Evolutionary conservation across 1,284 basidiomycete genomes (phyloP).

Genomic region (Pseudozyma flocculosa): DNA sequence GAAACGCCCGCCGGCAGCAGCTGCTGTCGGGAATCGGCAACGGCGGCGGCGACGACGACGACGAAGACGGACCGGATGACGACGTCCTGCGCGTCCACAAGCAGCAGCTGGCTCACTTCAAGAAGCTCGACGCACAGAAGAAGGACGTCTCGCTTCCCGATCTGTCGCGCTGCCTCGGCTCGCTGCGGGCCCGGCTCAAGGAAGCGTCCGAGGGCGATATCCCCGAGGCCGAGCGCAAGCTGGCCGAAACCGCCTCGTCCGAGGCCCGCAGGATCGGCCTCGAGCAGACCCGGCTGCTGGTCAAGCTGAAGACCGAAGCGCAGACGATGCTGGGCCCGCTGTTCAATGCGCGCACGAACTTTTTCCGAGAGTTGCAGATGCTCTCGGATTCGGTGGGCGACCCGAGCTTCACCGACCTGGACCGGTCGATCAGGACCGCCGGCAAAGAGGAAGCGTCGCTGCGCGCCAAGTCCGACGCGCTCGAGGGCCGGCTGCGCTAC

Average conservation of each 20-base stretch:
- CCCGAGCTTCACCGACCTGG: constrained; percentile 25
- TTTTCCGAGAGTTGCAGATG: constrained; percentile 53
- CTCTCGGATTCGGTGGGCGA: constrained; percentile 52
- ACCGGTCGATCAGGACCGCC: constrained; percentile 13
- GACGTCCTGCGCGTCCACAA: constrained; percentile 22
- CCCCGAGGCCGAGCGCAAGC: constrained; percentile 18
- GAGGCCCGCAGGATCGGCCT: constrained; percentile 20
- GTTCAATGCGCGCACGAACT: constrained; percentile 45
- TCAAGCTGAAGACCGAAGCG: constrained; percentile 29
- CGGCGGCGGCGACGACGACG: constrained; percentile 7
- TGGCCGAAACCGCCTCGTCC: constrained; percentile 15
- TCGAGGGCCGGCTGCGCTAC: constrained; percentile 44
- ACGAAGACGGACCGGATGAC: constrained; percentile 29
- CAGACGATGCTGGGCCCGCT: constrained; percentile 25
- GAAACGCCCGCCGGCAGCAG: constrained; percentile 12
- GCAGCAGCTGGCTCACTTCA: constrained; percentile 45
- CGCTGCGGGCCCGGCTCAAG: constrained; percentile 20
- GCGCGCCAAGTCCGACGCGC: constrained; percentile 28
- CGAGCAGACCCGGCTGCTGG: constrained; percentile 32
- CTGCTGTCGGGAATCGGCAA: constrained; percentile 1
- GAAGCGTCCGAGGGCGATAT: constrained; percentile 15
- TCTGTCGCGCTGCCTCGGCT: constrained; percentile 10
- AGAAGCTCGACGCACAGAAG: constrained; percentile 38
- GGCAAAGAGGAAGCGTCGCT: constrained; percentile 29
- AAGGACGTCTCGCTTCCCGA: constrained; percentile 13